Conservation (phyloP, 495 filamentous ascomycete genomes). For the Daldinia vernicosa region DNA sequence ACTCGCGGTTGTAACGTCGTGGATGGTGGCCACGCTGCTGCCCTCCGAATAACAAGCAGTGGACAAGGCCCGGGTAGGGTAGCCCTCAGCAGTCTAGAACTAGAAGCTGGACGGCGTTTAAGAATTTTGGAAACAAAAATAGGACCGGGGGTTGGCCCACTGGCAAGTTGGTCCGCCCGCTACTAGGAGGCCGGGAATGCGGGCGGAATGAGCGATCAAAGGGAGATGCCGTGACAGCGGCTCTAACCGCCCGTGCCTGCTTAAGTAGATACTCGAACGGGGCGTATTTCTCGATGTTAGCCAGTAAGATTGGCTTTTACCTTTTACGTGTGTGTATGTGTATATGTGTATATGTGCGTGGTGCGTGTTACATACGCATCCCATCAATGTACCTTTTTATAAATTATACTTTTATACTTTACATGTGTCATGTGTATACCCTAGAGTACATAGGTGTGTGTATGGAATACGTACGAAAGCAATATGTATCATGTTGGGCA, state of each 20-base stretch:
- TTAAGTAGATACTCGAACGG: conserved; percentile 31
- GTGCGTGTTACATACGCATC: conserved; percentile 24
- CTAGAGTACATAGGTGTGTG: conserved; percentile 12
- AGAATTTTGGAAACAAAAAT: conserved; percentile 32
- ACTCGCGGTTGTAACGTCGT: conserved; percentile 19
- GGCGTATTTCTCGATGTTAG: conserved; percentile 20
- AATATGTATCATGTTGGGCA: conserved; percentile 32
- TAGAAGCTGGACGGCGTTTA: conserved; percentile 37
- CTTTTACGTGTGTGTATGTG: background rate
- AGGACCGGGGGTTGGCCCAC: conserved; percentile 41
- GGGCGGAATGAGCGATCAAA: conserved; percentile 20
- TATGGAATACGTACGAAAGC: conserved; percentile 8
- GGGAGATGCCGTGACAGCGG: conserved; percentile 34
- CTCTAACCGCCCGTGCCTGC: conserved; percentile 33
- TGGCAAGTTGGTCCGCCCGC: conserved; percentile 39
- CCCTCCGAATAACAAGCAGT: conserved; percentile 16
- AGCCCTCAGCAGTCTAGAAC: conserved; percentile 28
- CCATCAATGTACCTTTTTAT: conserved; percentile 29
- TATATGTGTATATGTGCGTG: conserved; percentile 3
- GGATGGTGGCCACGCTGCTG: conserved; percentile 8
- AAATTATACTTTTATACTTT: conserved; percentile 6
- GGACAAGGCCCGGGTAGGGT: conserved; percentile 18
- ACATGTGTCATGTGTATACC: conserved; percentile 16
- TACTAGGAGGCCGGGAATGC: conserved; percentile 32
- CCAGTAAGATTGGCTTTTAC: conserved; percentile 31